Evolutionary conservation across 306 rosid species (phyloP), one percentile per base, ranked within the genome.

Genomic region (Mucuna pruriens): DNA sequence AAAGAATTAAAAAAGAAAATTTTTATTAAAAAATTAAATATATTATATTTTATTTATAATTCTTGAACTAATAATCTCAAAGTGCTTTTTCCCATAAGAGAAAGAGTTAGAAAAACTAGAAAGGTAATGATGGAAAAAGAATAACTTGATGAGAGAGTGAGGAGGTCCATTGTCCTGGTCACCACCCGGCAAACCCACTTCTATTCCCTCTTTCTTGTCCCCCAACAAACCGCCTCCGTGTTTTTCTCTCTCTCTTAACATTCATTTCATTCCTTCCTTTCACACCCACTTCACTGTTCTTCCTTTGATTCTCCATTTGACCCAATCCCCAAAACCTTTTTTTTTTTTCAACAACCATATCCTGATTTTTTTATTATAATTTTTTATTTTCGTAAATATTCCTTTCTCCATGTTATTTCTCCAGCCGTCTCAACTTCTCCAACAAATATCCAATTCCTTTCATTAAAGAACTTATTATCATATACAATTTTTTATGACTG

Each of bases 171-270:
- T 89, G 94, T 86, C 79, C 31, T 4, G 31, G 22, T 82, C 88
- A 86, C 75, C 71, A 86, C 66, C 97, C 90, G 97, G 92, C 94
- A 93, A 82, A 49, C 38, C 31, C 84, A 80, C 77, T 85, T 84
- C 54, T 80, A 42, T 31, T 82, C 90, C 82, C 82, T 86, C 90
- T 89, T 89, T 89, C 77, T 83, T 90, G 98, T 91, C 92, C 80
- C 94, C 88, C 90, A 72, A 58, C 84, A 62, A 84, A 83, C 46
- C 20, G 9, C 13, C 45, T 54, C 79, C 82, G 78, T 75, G 78
- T 83, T 81, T 89, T 85, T 79, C 16, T 2, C 84, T 25, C 17
- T 67, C 57, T 62, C 29, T 42, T 16, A 7, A 49, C 63, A 19
- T 8, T 70, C 66, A 13, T 19, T 79, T 70, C 33, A 0, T 42